phyloP scores from a whole-genome alignment of 805 yeast species.

The Myxozyma mucilagina region DNA sequence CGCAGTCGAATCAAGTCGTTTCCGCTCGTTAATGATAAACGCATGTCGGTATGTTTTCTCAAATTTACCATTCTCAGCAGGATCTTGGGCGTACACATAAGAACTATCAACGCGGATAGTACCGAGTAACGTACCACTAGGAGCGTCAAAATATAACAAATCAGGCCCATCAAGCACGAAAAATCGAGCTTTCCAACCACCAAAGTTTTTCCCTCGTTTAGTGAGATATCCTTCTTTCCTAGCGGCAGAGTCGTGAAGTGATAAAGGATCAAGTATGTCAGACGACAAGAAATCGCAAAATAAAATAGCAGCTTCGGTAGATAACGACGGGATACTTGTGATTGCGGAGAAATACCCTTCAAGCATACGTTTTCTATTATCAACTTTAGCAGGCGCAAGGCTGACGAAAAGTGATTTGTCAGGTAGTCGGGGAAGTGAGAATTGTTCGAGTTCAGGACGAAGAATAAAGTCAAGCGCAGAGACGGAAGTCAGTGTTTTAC shows the following conservation, averaged over 20 bases:
- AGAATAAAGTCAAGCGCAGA: constrained; percentile 60
- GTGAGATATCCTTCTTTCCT: constrained; percentile 65
- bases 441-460: constrained; percentile 49
- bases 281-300: constrained; percentile 67
- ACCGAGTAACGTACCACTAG: constrained; percentile 58
- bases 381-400: constrained; percentile 65
- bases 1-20: constrained; percentile 40
- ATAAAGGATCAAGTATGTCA: constrained; percentile 61
- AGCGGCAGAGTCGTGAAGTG: constrained; percentile 46
- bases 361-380: constrained; percentile 55
- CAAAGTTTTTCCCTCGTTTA: constrained; percentile 64
- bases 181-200: constrained; percentile 70
- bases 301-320: constrained; percentile 51
- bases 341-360: constrained; percentile 61
- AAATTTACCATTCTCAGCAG: constrained; percentile 1
- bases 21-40: constrained; percentile 50
- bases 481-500: constrained; percentile 64
- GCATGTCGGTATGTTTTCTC: constrained; percentile 53
- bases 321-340: constrained; percentile 58
- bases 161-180: constrained; percentile 63
- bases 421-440: constrained; percentile 60
- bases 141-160: constrained; percentile 57
- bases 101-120: constrained; percentile 52
- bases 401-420: constrained; percentile 59
- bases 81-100: constrained; percentile 43